Evolutionary conservation across 192 early-diverging fungal species (phyloP), one percentile per base, ranked within the genome.

Genomic region (Rhizoclosmatium sp.): DNA sequence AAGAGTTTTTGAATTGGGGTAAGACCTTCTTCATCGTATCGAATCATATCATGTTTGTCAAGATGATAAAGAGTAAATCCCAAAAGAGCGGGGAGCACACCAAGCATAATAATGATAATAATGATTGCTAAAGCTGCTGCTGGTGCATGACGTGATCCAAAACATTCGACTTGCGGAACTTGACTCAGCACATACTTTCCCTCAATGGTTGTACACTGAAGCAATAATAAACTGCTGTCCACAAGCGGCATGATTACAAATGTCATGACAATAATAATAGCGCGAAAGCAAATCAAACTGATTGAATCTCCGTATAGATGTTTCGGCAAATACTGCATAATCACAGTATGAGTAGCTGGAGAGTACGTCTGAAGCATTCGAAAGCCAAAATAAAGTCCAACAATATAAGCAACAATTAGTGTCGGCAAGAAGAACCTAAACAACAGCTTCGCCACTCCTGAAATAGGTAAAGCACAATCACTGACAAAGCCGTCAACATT

Each of bases 161-260:
- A 65, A 48, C 74, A 76, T 3, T 65, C 61, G 41, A 76, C 47
- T 31, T 31, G 31, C 31, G 31, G 31, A 31, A 31, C 31, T 31
- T 31, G 31, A 31, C 31, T 31, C 31, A 31, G 31, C 31, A 31
- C 31, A 31, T 31, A 31, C 31, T 31, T 31, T 31, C 31, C 31
- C 31, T 31, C 31, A 14, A 31, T 31, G 31, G 31, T 31, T 31
- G 31, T 31, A 31, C 31, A 31, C 31, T 31, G 31, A 31, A 49
- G 40, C 59, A 76, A 14, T 5, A 41, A 9, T 46, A 76, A 45
- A 21, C 39, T 45, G 9, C 61, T 12, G 3, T 76, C 74, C 23
- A 76, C 60, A 19, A 76, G 62, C n/a, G 74, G 74, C 74, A 76
- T 76, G 12, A 76, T 14, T 10, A 65, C 74, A 41, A 77, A 68